These are phyloP conservation scores for Akebia trifoliata DNA, from an alignment of 164 flowering plant genomes.

Conservation along the genomic window DNA sequence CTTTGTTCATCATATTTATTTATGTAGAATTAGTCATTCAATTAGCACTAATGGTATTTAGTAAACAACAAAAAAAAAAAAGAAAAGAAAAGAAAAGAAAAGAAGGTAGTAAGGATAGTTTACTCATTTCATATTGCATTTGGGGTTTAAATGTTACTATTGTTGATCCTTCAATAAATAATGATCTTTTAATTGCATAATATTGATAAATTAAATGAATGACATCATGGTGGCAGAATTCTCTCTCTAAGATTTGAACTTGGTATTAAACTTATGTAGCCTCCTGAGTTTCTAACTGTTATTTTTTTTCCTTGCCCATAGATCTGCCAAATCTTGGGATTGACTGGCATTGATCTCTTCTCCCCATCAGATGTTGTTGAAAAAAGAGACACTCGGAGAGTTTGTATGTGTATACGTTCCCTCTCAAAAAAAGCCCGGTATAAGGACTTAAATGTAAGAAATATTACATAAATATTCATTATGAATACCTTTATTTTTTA, in stretches of 20 bases:
- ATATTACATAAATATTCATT: neutral
- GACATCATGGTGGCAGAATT: too few species aligned
- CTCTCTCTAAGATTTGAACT: neutral
- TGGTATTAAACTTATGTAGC: neutral
- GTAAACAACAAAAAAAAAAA: too few species aligned
- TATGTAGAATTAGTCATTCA: neutral
- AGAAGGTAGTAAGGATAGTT: neutral
- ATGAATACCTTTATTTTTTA: neutral
- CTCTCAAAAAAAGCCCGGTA: constrained; percentile 64
- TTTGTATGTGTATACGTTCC: constrained; percentile 63
- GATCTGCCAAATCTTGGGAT: constrained; percentile 61
- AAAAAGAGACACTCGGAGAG: constrained; percentile 55
- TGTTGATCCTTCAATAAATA: neutral
- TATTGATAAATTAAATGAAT: too few species aligned
- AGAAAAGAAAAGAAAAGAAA: too few species aligned
- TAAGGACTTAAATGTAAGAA: constrained; percentile 42
- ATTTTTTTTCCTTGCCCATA: constrained; percentile 13
- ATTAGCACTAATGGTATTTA: too few species aligned
- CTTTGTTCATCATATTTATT: neutral
- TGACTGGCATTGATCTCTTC: constrained; percentile 61
- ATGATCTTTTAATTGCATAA: too few species aligned
- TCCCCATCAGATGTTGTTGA: constrained; percentile 77
- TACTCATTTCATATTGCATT: neutral
- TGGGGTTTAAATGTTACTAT: neutral
- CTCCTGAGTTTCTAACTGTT: neutral